Evolutionary conservation across 176 grass and related monocot species (phyloP), one percentile per base, ranked within the genome.

Genomic region (Oryza brachyantha): DNA sequence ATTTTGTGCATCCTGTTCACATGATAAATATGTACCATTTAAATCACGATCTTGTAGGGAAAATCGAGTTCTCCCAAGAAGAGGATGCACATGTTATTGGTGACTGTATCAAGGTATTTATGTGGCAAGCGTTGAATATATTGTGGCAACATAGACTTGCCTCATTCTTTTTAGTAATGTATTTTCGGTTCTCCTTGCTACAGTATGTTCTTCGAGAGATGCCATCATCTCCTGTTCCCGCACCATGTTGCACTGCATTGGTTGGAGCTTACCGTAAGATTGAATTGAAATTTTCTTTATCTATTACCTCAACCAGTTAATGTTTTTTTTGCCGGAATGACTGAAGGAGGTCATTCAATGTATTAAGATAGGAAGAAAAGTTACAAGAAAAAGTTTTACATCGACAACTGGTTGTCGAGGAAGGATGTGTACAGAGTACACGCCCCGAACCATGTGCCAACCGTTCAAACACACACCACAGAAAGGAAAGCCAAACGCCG

Each of bases 81-180:
- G 96, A 99, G 84, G 96, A 99, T 91, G 92, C 85, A 55, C 96
- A 99, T 85, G 92, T 99, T 70, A 89, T 99, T 68, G 96, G 96
- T 75, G 96, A 99, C 74, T 95, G 92, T 80, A 99, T 99, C 83
- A 99, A 99, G 90, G 96, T 99, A 83, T 86, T 72, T 70, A 63
- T 92, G 76, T 77, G 42, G 17, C 70, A 80, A 71, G 10, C 5
- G 14, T 69, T 71, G 71, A n/a, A 40, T 84, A 72, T 37, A 32
- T 10, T 60, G 14, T 61, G 59, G 31, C 3, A 76, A n/a, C 60
- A 7, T 43, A 43, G 12, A 43, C 13, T 72, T 7, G 43, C 61
- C 28, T n/a, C 71, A 55, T 89, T 52, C 16, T 78, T 45, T 10
- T 45, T 10, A 67, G 19, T 83, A 35, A 57, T 69, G 43, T 82